Conservation (phyloP, 140 eudicot genomes). For the Bidens hawaiensis region DNA sequence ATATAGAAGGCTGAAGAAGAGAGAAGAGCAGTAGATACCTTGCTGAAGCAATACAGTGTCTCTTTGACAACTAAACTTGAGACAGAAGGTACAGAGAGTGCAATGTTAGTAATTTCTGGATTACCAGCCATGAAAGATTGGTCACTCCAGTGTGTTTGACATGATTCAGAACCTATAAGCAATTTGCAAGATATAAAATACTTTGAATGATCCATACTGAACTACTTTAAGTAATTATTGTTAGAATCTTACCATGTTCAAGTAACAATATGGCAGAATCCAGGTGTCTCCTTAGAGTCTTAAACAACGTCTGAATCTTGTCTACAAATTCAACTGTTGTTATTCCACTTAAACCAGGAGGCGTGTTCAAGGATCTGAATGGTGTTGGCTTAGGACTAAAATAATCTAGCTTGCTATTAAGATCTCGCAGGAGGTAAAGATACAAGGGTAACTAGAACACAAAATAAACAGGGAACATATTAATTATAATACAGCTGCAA, state of each 20-base stretch:
- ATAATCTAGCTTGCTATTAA: conserved; percentile 55
- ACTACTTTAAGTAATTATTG: conserved; percentile 5
- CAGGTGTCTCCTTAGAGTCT: conserved; percentile 41
- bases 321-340: conserved; percentile 42
- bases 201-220: neutral
- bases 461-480: conserved; percentile 9
- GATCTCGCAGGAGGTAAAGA: conserved; percentile 77
- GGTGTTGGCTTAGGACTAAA: conserved; percentile 43
- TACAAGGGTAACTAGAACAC: conserved; percentile 59
- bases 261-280: conserved; percentile 52
- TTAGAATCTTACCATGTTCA: conserved; percentile 38
- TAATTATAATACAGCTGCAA: conserved; percentile 3
- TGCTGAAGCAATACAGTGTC: conserved; percentile 61
- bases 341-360: conserved; percentile 37
- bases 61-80: conserved; percentile 54
- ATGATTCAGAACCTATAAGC: conserved; percentile 49
- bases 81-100: conserved; percentile 40
- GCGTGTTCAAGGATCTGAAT: conserved; percentile 29
- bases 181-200: conserved; percentile 15
- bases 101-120: conserved; percentile 45
- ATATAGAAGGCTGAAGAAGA: neutral
- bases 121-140: conserved; percentile 62
- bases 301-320: conserved; percentile 52
- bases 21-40: conserved; percentile 37
- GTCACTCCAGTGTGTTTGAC: conserved; percentile 70